Conservation (phyloP, 805 yeast species). For the Cyberlindnera meyerae region DNA sequence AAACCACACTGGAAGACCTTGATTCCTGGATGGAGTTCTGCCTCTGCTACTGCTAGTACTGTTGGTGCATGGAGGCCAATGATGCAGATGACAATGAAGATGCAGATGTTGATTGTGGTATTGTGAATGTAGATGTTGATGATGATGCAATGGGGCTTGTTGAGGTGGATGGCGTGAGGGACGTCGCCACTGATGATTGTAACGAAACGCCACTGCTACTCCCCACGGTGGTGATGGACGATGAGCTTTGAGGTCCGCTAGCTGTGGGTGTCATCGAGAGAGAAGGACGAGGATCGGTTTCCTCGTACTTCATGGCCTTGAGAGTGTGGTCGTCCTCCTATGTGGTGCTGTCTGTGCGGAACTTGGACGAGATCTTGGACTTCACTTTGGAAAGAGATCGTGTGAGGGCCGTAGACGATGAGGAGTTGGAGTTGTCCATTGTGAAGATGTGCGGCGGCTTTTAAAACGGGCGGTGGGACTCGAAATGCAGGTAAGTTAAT, state of each 20-base stretch:
- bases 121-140: background rate
- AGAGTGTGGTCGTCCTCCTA: constrained; percentile 14
- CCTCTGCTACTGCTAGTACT: constrained; percentile 1
- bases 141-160: background rate
- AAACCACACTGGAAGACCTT: constrained; percentile 3
- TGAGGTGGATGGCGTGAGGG: constrained; percentile 1
- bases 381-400: constrained; percentile 23
- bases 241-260: background rate
- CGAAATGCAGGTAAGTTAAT: no score
- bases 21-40: constrained; percentile 5
- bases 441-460: background rate
- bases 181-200: background rate
- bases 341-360: constrained; percentile 6
- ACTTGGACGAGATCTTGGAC: constrained; percentile 19
- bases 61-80: background rate
- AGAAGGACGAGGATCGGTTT: constrained; percentile 2
- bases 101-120: background rate
- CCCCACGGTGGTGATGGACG: no score
- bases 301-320: constrained; percentile 23
- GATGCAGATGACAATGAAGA: background rate
- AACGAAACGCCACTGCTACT: constrained; percentile 1
- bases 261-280: background rate
- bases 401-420: constrained; percentile 12
- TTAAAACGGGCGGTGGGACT: no score
- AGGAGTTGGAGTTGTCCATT: constrained; percentile 5